Conservation (phyloP, 2,329 filamentous ascomycete species). For the Plenodomus lindquistii region DNA sequence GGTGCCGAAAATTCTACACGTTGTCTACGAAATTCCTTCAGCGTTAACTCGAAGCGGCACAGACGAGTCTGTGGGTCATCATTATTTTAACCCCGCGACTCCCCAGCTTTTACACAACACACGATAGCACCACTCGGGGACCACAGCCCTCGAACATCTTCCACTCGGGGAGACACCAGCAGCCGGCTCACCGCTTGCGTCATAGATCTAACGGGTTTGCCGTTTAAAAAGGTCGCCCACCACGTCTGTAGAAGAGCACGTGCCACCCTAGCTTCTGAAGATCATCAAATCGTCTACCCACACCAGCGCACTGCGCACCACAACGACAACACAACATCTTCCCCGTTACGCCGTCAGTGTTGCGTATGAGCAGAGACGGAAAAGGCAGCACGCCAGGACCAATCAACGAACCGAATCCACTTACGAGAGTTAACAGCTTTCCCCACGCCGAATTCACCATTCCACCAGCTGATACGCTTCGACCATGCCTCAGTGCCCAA, state of each 20-base stretch:
- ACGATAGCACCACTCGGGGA: constrained; percentile 10
- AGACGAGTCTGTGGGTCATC: constrained; percentile 13
- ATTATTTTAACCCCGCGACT: constrained; percentile 17
- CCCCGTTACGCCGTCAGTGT: constrained; percentile 2
- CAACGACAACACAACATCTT: constrained; percentile 1
- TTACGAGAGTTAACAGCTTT: constrained; percentile 32
- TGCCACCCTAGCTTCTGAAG: neutral
- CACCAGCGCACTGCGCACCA: constrained; percentile 4
- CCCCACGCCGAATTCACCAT: constrained; percentile 40
- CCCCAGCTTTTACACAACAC: constrained; percentile 2
- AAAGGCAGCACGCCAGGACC: constrained; percentile 54
- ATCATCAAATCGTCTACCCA: neutral
- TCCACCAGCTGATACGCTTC: constrained; percentile 28
- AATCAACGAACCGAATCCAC: constrained; percentile 24
- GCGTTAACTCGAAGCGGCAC: constrained; percentile 7
- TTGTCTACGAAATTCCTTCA: neutral
- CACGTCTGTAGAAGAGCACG: neutral
- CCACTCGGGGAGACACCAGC: constrained; percentile 8
- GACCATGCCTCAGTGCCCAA: constrained; percentile 43
- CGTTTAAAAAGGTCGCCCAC: neutral
- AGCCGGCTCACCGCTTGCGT: constrained; percentile 3
- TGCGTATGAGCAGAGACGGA: constrained; percentile 37
- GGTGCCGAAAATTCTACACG: neutral
- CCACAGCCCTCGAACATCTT: constrained; percentile 7
- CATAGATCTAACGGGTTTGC: constrained; percentile 7